Evolutionary conservation across 371 early-diverging fungal genomes (phyloP), one percentile per base, ranked within the genome.

Genomic region (Actinomortierella ambigua): DNA sequence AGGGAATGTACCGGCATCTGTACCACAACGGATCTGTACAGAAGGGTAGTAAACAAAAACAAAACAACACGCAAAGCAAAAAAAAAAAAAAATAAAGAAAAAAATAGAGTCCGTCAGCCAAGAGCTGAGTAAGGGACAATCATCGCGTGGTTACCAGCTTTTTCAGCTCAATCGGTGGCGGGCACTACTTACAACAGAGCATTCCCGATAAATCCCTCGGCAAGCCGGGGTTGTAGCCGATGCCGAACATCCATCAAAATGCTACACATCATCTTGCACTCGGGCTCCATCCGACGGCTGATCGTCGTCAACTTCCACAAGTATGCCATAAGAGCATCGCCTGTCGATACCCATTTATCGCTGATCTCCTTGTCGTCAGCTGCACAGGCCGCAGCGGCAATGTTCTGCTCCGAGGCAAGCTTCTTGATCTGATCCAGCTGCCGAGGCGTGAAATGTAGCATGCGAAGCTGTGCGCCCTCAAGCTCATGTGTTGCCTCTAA

Each of bases 311-410:
- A 61, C 57, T 71, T 71, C 73, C 73, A 71, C 15, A 71, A 47
- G 22, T 71, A 71, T 1, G 73, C 73, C 29, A 71, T 62, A 58
- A 71, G 43, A 17, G 73, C 61, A 48, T 71, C 73, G 1, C 73
- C 73, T 6, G 67, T 71, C 53, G 73, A 71, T n/a, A 71, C 73
- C 73, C 73, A 71, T 42, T 71, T 71, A 55, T 71, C 73, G 39
- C 67, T 71, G 20, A 71, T 71, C 54, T 71, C 73, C 47, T 71
- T 71, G 50, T 71, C 73, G 15, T 71, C 67, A 1, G 73, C 73
- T 22, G 73, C 73, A 63, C 73, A 71, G 29, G 73, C 73, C 20
- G 73, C 73, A 13, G 73, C 73, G 3, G 73, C 73, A 57, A 71
- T 71, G 11, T 71, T 71, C 42, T 71, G 73, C 18, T 71, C 73